Base-by-base conservation (phyloP, 441 rosid species). In the Biscutella auriculata region DNA sequence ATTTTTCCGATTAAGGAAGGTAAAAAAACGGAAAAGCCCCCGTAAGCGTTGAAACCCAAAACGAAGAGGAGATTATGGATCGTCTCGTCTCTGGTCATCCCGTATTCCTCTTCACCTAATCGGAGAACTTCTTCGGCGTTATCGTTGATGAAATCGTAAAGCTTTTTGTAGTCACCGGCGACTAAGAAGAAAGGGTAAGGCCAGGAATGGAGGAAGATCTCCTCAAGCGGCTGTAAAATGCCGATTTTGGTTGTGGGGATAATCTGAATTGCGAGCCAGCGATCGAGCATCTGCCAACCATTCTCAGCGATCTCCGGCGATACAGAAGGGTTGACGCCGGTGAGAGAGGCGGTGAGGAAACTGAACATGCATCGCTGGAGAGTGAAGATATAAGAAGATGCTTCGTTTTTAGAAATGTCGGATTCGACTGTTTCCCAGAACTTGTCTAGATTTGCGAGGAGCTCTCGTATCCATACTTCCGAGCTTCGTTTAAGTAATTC, bases 161-260 rank as follows among this genome's bases (percentile, higher is more conserved):
- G 68, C 63, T 82, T 80, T 3, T 57, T 60, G 76, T 87, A 87
- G 62, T 39, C 78, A 21, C 82, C 83, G 14, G 81, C 63, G 25
- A 79, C 76, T 3, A 89, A 70, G 34, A 68, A 58, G 42, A 37
- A 69, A 19, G 97, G 97, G 71, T 89, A 89, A 0, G 82, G 16
- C 62, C 84, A 89, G 1, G 97, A 81, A 70, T 87, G 97, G 45
- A 89, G 81, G 37, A 89, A 81, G 44, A 89, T 70, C 70, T 84
- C 97, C 8, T 71, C 83, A 0, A 89, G 68, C 5, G 97, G 97
- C 37, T 81, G 95, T 4, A 73, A 14, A 23, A 67, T 29, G 12
- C 78, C 77, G 42, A 82, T 53, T 0, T 65, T 62, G 19, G 72
- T 4, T 9, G 84, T 75, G 30, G 97, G 97, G 16, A 82, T 74